Base-by-base conservation (phyloP, 306 rosid species). In the Benincasa hispida region DNA sequence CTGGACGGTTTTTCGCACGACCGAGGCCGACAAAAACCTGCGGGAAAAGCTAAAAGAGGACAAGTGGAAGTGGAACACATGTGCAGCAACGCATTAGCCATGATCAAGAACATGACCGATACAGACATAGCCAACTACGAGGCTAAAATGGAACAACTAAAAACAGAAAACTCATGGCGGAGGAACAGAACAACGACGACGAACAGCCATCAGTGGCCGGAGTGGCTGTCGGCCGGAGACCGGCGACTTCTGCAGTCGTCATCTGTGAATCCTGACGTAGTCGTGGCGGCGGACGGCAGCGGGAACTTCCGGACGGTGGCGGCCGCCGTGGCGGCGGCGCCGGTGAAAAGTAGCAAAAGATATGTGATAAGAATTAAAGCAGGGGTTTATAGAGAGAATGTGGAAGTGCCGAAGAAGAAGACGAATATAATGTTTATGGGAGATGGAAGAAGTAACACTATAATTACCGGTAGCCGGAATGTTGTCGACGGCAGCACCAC, bases 281-380 rank as follows among this genome's bases (percentile, higher is more conserved):
- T 89, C 22, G 98, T 94, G 78, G 98, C 98, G 1, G 93, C 92
- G 0, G 97, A 94, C 35, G 97, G 98, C 0, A 91, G 87, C 18
- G 98, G 98, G 1, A 3, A 90, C 27, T 90, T 79, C 51, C 81
- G 34, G 85, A 94, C 98, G 34, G 93, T 94, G 62, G 25, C 89
- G 9, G 95, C 10, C 0, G 99, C 99, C 0, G 97, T 94, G 75
- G 90, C 85, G 2, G 91, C 94, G 0, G 96, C 98, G 1, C 98
- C 98, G 3, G 65, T 45, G 28, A 81, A 84, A 76, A 81, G 97
- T 54, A 87, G 75, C 0, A 90, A 37, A 70, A 78, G 81, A 58
- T 56, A 37, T 15, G 24, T 78, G 2, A 78, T 78, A 0, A 67
- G 62, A 17, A 69, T 78, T 11, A 78, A 78, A 41, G 81, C 77